These are phyloP conservation scores for Pyrenopolyporus hunteri DNA, from an alignment of 495 filamentous ascomycete species.

Conservation along the genomic window DNA sequence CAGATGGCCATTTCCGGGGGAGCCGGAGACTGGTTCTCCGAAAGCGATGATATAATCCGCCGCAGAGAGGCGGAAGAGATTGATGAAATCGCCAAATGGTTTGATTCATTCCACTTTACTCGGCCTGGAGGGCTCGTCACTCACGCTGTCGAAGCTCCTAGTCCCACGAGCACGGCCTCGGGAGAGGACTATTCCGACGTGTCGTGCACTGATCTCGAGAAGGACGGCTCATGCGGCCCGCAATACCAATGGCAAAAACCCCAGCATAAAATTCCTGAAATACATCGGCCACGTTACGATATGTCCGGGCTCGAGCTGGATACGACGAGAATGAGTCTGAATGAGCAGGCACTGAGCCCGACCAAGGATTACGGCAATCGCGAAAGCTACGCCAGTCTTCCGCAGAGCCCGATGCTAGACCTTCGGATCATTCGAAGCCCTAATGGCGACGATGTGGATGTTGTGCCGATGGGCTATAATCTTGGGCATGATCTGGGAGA, in stretches of 20 bases:
- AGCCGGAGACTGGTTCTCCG: slow-evolving; percentile 52
- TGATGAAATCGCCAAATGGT: slow-evolving; percentile 54
- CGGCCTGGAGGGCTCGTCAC: slow-evolving; percentile 44
- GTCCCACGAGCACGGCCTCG: slow-evolving; percentile 40
- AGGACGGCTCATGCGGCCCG: slow-evolving; percentile 31
- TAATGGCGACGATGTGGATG: slow-evolving; percentile 48
- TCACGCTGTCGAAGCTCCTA: slow-evolving; percentile 31
- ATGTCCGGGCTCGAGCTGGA: slow-evolving; percentile 22
- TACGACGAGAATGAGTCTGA: slow-evolving; percentile 21
- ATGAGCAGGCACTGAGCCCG: slow-evolving; percentile 10
- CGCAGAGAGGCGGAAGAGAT: slow-evolving; percentile 47
- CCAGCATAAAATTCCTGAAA: slow-evolving; percentile 10
- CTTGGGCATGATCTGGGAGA: slow-evolving; percentile 59
- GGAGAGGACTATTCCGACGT: slow-evolving; percentile 38
- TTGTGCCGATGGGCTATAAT: slow-evolving; percentile 62
- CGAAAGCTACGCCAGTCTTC: slow-evolving; percentile 50
- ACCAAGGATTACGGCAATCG: slow-evolving; percentile 30
- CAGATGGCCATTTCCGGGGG: slow-evolving; percentile 62
- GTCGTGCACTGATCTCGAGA: slow-evolving; percentile 32
- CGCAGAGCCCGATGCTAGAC: slow-evolving; percentile 59
- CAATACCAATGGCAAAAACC: slow-evolving; percentile 32
- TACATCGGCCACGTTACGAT: slow-evolving; percentile 27
- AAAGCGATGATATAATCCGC: slow-evolving; percentile 49
- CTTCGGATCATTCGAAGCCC: slow-evolving; percentile 47
- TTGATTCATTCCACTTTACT: slow-evolving; percentile 48